Evolutionary conservation across 2,329 filamentous ascomycete species (phyloP).

Genomic region (Penicillium sp.): DNA sequence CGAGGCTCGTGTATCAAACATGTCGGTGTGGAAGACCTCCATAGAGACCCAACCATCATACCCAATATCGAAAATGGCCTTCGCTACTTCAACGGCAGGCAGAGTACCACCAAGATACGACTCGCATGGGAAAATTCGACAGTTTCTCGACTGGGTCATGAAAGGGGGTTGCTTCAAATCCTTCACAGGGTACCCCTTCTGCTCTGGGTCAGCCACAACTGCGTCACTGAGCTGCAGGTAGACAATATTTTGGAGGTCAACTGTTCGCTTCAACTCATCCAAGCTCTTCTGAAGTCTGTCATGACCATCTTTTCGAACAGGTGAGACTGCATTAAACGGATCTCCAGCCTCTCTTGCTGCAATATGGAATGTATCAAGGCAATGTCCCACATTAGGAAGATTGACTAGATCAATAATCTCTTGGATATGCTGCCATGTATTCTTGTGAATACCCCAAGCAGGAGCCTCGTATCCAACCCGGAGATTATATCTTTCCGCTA

Average conservation of each 20-base stretch:
- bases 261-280: slow-evolving; percentile 12
- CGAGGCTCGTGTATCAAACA: slow-evolving; percentile 5
- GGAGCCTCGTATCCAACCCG: slow-evolving; percentile 67
- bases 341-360: slow-evolving; percentile 16
- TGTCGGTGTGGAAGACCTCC: slow-evolving; percentile 17
- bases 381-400: slow-evolving; percentile 69
- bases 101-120: slow-evolving; percentile 12
- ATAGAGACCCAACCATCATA: slow-evolving; percentile 19
- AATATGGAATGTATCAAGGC: slow-evolving; percentile 76
- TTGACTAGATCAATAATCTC: slow-evolving; percentile 64
- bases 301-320: slow-evolving; percentile 8
- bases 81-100: slow-evolving; percentile 17
- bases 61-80: slow-evolving; percentile 11
- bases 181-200: slow-evolving; percentile 12
- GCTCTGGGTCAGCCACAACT: slow-evolving; percentile 15
- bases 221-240: slow-evolving; percentile 25
- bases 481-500: slow-evolving; percentile 13
- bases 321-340: slow-evolving; percentile 14
- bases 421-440: slow-evolving; percentile 72
- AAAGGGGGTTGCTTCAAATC: slow-evolving; percentile 19
- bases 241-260: slow-evolving; percentile 10
- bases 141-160: slow-evolving; percentile 24
- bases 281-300: slow-evolving; percentile 10
- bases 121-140: slow-evolving; percentile 22
- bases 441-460: slow-evolving; percentile 66